A percentile compares a stretch with the other conserved stretches of the same genome.
Evolutionary conservation across 148 eudicot genomes (phyloP).

Genomic region (Rhododendron williamsianum): DNA sequence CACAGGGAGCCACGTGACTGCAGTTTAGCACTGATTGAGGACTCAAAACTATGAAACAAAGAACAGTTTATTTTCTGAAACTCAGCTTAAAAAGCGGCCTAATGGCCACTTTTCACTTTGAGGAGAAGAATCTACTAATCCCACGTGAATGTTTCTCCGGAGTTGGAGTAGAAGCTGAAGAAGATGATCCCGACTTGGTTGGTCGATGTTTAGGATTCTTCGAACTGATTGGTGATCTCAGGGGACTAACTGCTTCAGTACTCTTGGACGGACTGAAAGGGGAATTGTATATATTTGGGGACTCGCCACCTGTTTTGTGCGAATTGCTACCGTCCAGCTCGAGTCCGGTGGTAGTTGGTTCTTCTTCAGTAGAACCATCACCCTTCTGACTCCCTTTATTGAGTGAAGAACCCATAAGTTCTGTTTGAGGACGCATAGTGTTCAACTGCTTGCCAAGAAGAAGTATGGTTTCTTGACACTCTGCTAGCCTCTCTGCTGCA

Average conservation of each 20-base stretch:
- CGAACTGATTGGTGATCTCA: constrained; percentile 51
- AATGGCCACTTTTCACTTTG: constrained; percentile 51
- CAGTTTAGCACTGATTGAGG: background rate
- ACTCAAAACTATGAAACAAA: background rate
- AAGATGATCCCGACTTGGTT: constrained; percentile 70
- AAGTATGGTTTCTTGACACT: constrained; percentile 84
- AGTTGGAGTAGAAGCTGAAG: constrained; percentile 59
- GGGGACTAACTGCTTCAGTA: constrained; percentile 33
- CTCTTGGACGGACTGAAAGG: constrained; percentile 47
- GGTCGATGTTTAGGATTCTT: constrained; percentile 53
- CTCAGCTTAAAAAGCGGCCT: constrained; percentile 1
- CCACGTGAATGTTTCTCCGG: constrained; percentile 84
- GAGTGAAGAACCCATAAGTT: constrained; percentile 40
- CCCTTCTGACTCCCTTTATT: constrained; percentile 33
- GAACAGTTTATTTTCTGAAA: background rate
- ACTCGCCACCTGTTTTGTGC: constrained; percentile 45
- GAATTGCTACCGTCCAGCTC: constrained; percentile 28
- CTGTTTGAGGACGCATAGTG: constrained; percentile 59
- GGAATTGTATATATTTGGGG: constrained; percentile 45
- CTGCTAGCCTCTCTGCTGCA: constrained; percentile 87
- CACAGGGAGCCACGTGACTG: background rate
- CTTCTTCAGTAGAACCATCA: constrained; percentile 41
- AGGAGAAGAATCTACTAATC: constrained; percentile 76
- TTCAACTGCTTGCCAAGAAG: constrained; percentile 80
- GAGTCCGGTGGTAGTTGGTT: constrained; percentile 43